Evolutionary conservation across 2,329 filamentous ascomycete species (phyloP).

Genomic region (Tolypocladium guangdongense): DNA sequence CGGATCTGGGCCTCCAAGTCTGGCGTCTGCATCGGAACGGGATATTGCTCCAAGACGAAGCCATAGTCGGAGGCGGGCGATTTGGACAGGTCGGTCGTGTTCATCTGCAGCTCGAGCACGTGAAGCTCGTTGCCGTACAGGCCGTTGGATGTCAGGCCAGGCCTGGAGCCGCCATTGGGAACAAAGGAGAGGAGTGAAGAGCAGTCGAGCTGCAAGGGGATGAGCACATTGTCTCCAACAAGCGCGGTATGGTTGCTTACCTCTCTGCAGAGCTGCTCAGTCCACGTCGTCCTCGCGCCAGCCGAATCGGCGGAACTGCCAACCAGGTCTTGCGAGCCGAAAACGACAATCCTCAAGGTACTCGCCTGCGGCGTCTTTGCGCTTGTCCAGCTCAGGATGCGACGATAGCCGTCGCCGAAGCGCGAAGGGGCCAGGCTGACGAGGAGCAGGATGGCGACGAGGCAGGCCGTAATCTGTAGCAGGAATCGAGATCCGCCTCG

Average conservation of each 20-base stretch:
- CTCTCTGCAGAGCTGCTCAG: conserved; percentile 35
- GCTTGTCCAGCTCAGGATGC: conserved; percentile 10
- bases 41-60: conserved; percentile 31
- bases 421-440: conserved; percentile 13
- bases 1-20: conserved; percentile 35
- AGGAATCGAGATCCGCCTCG: conserved; percentile 22
- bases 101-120: conserved; percentile 23
- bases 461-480: conserved; percentile 13
- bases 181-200: conserved; percentile 34
- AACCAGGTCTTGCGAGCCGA: conserved; percentile 36
- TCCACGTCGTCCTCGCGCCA: conserved; percentile 27
- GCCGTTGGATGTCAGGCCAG: conserved; percentile 38
- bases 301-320: conserved; percentile 23
- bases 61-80: conserved; percentile 31
- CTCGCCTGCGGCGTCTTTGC: conserved; percentile 13
- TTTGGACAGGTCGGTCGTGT: conserved; percentile 17
- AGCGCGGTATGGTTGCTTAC: conserved; percentile 17
- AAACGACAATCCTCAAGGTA: conserved; percentile 37
- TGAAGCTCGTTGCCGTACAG: conserved; percentile 34
- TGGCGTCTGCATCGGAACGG: conserved; percentile 23
- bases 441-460: conserved; percentile 17
- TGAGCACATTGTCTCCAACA: neutral
- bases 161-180: conserved; percentile 32
- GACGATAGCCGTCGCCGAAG: conserved; percentile 12
- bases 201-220: conserved; percentile 31